Conservation (phyloP, 495 filamentous ascomycete species). For the Aspergillus bridgeri region DNA sequence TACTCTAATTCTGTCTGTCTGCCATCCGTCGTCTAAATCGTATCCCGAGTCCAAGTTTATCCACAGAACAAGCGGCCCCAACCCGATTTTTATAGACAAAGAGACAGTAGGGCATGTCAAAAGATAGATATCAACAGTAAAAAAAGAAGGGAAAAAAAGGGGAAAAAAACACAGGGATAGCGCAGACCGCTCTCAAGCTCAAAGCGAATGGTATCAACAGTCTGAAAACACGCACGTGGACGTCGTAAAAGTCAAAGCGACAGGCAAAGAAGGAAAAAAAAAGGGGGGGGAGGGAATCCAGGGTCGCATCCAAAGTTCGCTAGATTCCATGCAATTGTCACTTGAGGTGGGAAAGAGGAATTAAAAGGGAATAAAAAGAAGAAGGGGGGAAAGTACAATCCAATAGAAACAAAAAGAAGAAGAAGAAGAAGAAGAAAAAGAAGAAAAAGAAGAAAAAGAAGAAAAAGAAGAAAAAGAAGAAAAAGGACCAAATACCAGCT, state of each 20-base stretch:
- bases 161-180: neutral
- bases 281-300: neutral
- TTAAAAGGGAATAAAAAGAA: constrained; percentile 12
- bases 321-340: constrained; percentile 13
- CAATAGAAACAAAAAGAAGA: constrained; percentile 10
- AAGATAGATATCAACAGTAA: constrained; percentile 3
- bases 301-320: constrained; percentile 7
- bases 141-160: constrained; percentile 2
- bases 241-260: constrained; percentile 13
- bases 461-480: constrained; percentile 1
- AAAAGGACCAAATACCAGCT: constrained; percentile 9
- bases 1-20: neutral
- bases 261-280: constrained; percentile 7
- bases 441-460: constrained; percentile 15
- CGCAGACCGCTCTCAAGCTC: neutral
- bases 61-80: neutral
- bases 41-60: neutral
- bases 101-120: neutral
- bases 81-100: neutral
- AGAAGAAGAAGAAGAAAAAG: constrained; percentile 13
- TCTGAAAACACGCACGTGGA: constrained; percentile 13
- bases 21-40: neutral
- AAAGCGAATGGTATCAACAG: constrained; percentile 20
- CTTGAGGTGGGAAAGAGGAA: constrained; percentile 9
- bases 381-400: neutral